These are phyloP conservation scores for Lasiodiplodia gonubiensis DNA, from an alignment of 2,329 filamentous ascomycete species.

Conservation along the genomic window DNA sequence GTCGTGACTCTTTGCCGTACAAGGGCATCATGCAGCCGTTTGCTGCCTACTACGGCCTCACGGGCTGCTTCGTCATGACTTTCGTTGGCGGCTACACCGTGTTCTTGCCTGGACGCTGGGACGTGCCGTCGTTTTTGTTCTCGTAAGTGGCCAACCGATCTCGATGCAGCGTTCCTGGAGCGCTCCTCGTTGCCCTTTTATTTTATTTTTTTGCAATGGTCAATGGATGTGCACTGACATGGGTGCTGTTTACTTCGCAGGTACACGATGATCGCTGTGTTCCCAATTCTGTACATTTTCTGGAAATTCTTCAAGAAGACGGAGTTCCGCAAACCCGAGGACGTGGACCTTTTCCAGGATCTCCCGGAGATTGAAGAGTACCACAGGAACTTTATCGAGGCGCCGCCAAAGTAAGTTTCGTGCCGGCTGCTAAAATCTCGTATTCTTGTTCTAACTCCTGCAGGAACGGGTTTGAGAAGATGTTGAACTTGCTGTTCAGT, in stretches of 20 bases:
- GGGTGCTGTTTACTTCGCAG: slow-evolving; percentile 33
- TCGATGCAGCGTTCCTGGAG: background rate
- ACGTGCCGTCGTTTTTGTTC: slow-evolving; percentile 73
- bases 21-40: slow-evolving; percentile 43
- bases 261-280: slow-evolving; percentile 75
- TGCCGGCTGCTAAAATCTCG: background rate
- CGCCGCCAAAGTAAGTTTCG: slow-evolving; percentile 31
- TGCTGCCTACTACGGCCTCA: slow-evolving; percentile 53
- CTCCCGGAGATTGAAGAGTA: slow-evolving; percentile 73
- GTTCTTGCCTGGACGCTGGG: slow-evolving; percentile 73
- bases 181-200: background rate
- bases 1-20: slow-evolving; percentile 47
- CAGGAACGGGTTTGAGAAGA: slow-evolving; percentile 47
- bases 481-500: slow-evolving; percentile 54
- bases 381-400: slow-evolving; percentile 61
- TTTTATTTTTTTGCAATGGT: background rate
- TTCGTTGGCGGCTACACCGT: slow-evolving; percentile 78
- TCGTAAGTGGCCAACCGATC: slow-evolving; percentile 55
- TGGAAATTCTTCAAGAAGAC: slow-evolving; percentile 76
- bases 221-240: background rate
- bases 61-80: slow-evolving; percentile 74
- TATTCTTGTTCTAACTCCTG: background rate
- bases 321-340: slow-evolving; percentile 59
- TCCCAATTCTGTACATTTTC: slow-evolving; percentile 69
- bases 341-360: slow-evolving; percentile 68